Conservation (phyloP, 768 basidiomycete genomes). For the Steccherinum ochraceum region DNA sequence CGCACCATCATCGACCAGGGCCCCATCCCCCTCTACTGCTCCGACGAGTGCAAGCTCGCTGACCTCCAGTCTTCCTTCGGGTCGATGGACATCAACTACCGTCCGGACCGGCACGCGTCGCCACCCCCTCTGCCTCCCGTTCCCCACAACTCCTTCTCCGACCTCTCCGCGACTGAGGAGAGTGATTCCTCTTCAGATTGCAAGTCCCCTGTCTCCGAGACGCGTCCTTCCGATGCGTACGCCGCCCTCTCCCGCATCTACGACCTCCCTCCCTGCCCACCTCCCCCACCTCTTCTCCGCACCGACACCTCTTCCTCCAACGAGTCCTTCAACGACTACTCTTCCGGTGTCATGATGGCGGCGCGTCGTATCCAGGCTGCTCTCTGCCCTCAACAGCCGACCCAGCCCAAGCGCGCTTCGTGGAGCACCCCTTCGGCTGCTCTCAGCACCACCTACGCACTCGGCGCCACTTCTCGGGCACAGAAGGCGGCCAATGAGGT, state of each 20-base stretch:
- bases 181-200: constrained; percentile 23
- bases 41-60: constrained; percentile 61
- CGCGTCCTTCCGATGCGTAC: constrained; percentile 23
- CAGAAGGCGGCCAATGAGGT: constrained; percentile 31
- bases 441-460: constrained; percentile 27
- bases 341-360: constrained; percentile 66
- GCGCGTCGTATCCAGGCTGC: constrained; percentile 46
- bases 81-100: constrained; percentile 38
- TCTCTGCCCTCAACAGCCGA: constrained; percentile 34
- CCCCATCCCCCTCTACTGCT: constrained; percentile 81
- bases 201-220: constrained; percentile 19
- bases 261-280: constrained; percentile 49
- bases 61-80: constrained; percentile 44
- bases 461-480: constrained; percentile 13
- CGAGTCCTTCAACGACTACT: constrained; percentile 35
- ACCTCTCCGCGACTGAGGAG: constrained; percentile 26
- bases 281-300: constrained; percentile 38
- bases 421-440: constrained; percentile 22
- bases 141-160: constrained; percentile 31
- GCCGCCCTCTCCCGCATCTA: constrained; percentile 33
- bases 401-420: constrained; percentile 13
- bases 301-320: constrained; percentile 12
- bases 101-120: constrained; percentile 30
- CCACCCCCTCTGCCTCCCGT: constrained; percentile 33
- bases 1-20: constrained; percentile 73